Conservation (phyloP, 176 grass and related monocot genomes). For the Zea mays region DNA sequence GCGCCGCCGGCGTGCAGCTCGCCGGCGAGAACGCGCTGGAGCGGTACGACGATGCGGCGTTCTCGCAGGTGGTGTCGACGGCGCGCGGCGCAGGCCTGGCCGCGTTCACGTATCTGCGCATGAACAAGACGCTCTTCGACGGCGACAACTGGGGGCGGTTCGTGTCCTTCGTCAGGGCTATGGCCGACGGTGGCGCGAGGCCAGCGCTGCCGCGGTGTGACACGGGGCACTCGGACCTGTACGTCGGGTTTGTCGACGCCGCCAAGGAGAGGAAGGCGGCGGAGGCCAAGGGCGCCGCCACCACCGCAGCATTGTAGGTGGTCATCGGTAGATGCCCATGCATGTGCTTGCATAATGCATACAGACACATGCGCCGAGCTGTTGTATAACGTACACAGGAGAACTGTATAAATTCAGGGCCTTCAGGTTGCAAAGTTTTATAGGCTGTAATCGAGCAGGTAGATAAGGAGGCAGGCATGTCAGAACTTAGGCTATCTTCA, state of each 20-base stretch:
- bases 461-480: constrained; percentile 7
- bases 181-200: constrained; percentile 56
- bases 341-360: not conserved
- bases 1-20: constrained; percentile 50
- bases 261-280: constrained; percentile 41
- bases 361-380: not conserved
- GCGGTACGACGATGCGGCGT: constrained; percentile 84
- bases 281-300: constrained; percentile 44
- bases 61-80: constrained; percentile 60
- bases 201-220: constrained; percentile 56
- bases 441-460: constrained; percentile 28
- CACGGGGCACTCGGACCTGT: constrained; percentile 77
- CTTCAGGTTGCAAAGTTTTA: constrained; percentile 43
- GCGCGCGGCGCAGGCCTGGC: constrained; percentile 46
- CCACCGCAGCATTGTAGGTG: constrained; percentile 34
- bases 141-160: constrained; percentile 81
- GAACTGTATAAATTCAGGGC: constrained; percentile 30
- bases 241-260: constrained; percentile 67
- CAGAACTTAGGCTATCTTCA: not conserved
- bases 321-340: constrained; percentile 4
- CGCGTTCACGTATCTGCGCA: constrained; percentile 89
- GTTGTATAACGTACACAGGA: constrained; percentile 15
- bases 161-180: constrained; percentile 78
- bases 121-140: constrained; percentile 87
- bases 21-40: constrained; percentile 93